phyloP scores from a whole-genome alignment of 2,329 filamentous ascomycete species.

The Stenocarpella maydis region DNA sequence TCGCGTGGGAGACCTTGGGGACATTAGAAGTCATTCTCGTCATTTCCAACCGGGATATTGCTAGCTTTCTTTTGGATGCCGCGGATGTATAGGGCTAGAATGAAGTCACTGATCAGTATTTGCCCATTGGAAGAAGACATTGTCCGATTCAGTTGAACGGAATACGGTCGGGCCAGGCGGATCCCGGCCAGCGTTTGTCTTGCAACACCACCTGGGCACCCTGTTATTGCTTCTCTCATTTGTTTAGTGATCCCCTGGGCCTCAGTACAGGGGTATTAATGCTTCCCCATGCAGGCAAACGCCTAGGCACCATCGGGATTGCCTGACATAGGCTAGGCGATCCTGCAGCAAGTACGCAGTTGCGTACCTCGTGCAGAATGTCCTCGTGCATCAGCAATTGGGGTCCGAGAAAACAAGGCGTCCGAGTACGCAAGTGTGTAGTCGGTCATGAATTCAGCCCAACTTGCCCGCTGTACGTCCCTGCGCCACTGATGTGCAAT shows the following conservation, averaged over 20 bases:
- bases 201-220: too few relatives aligned
- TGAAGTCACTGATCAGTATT: neutral
- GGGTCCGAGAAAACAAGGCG: neutral
- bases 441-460: neutral
- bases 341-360: neutral
- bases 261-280: too few relatives aligned
- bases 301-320: neutral
- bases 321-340: neutral
- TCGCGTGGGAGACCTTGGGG: neutral
- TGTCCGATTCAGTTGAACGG: too few relatives aligned
- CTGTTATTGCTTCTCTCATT: too few relatives aligned
- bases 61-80: neutral
- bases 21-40: neutral
- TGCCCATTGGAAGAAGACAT: too few relatives aligned
- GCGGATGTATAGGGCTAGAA: neutral
- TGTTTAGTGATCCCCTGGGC: too few relatives aligned
- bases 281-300: neutral
- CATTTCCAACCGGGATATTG: neutral
- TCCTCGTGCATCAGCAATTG: neutral
- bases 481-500: neutral
- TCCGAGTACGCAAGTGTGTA: conserved; percentile 2
- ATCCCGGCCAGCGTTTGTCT: too few relatives aligned
- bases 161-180: too few relatives aligned
- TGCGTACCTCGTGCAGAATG: neutral
- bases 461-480: neutral